Evolutionary conservation across 2,329 filamentous ascomycete genomes (phyloP).

Genomic region (Colletotrichum falcatum): DNA sequence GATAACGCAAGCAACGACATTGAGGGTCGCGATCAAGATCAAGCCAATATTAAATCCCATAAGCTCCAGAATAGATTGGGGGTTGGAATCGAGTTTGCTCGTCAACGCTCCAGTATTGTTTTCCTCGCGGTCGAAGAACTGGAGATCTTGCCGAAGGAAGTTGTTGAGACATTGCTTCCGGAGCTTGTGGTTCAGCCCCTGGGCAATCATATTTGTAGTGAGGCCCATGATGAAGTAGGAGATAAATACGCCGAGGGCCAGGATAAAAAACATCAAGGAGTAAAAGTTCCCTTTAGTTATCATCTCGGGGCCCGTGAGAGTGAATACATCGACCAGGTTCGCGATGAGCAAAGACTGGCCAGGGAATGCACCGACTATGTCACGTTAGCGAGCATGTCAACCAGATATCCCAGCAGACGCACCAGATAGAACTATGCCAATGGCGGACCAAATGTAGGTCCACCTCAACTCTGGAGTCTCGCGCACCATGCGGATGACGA

Average conservation of each 20-base stretch:
- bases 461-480: constrained; percentile 53
- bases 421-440: constrained; percentile 47
- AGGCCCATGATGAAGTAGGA: constrained; percentile 57
- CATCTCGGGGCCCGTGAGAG: constrained; percentile 49
- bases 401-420: constrained; percentile 12
- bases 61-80: constrained; percentile 55
- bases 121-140: constrained; percentile 57
- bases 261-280: constrained; percentile 66
- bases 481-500: constrained; percentile 51
- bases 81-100: constrained; percentile 52
- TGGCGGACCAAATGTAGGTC: constrained; percentile 51
- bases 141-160: constrained; percentile 55
- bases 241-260: constrained; percentile 59
- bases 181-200: constrained; percentile 45
- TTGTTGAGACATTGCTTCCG: constrained; percentile 47
- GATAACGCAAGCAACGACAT: constrained; percentile 53
- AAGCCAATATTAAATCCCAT: constrained; percentile 58
- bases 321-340: constrained; percentile 57
- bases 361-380: constrained; percentile 52
- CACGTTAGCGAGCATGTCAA: neutral
- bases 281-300: constrained; percentile 61
- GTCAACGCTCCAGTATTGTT: constrained; percentile 54
- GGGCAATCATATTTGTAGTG: constrained; percentile 50
- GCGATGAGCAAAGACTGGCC: constrained; percentile 58
- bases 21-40: constrained; percentile 53